These are phyloP conservation scores for Samsoniella hepiali DNA, from an alignment of 2,329 filamentous ascomycete genomes.

Conservation along the genomic window DNA sequence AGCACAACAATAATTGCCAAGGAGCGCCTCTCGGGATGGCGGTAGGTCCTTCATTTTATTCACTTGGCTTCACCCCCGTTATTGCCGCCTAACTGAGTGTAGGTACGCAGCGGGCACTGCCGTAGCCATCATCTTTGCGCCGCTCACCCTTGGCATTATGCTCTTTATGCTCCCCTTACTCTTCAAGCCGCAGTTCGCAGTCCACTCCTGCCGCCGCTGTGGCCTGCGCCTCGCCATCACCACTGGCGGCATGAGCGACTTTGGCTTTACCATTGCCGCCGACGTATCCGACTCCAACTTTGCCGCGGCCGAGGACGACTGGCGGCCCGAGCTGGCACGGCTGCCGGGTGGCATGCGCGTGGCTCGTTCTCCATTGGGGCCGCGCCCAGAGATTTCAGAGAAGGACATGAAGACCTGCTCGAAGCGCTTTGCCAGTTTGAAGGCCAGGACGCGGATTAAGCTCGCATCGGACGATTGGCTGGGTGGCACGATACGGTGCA, in stretches of 20 bases:
- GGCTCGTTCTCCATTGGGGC: conserved; percentile 14
- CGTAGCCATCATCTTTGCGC: conserved; percentile 19
- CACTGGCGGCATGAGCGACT: conserved; percentile 16
- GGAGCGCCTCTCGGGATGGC: conserved; percentile 17
- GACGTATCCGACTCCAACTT: conserved; percentile 13
- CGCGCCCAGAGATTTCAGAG: conserved; percentile 17
- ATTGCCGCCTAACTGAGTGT: not conserved
- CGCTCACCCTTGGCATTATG: conserved; percentile 18
- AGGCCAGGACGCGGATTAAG: conserved; percentile 4
- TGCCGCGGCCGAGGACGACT: conserved; percentile 17
- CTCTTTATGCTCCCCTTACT: conserved; percentile 13
- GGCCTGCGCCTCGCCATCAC: conserved; percentile 20
- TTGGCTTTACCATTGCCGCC: conserved; percentile 16
- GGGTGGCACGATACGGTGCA: conserved; percentile 9
- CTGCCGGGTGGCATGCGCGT: conserved; percentile 19
- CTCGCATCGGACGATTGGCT: conserved; percentile 3
- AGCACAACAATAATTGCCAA: conserved; percentile 18
- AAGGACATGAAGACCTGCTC: conserved; percentile 16
- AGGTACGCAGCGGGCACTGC: conserved; percentile 19
- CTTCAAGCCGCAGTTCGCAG: conserved; percentile 18
- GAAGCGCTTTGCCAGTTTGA: not conserved
- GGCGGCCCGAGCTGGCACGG: conserved; percentile 19
- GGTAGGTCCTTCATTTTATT: conserved; percentile 4
- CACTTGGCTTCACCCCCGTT: not conserved
- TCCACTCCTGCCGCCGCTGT: conserved; percentile 20